Evolutionary conservation across 441 rosid genomes (phyloP).

Genomic region (Geranium incanum): DNA sequence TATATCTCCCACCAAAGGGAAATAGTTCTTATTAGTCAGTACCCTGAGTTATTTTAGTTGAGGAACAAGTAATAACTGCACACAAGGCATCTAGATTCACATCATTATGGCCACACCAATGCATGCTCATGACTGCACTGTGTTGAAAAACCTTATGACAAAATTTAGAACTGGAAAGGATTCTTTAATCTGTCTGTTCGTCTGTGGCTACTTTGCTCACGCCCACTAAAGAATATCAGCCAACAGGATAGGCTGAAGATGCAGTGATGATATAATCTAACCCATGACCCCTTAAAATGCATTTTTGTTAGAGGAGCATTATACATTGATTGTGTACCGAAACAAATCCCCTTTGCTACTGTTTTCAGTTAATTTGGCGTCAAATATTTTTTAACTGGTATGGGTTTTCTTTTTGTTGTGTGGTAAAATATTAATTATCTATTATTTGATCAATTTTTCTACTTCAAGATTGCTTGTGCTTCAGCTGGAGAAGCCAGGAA

Average conservation of each 20-base stretch:
- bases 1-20: neutral
- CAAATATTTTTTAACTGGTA: neutral
- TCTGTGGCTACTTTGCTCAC: neutral
- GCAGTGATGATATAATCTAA: neutral
- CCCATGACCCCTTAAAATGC: neutral
- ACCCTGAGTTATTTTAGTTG: neutral
- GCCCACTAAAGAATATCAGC: neutral
- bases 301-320: neutral
- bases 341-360: neutral
- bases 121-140: neutral
- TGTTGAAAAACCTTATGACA: neutral
- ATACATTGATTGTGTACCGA: neutral
- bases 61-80: neutral
- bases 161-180: neutral
- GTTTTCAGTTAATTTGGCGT: neutral
- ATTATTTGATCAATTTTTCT: constrained; percentile 16
- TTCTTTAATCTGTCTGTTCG: neutral
- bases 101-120: neutral
- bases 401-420: constrained; percentile 1
- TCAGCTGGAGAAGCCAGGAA: constrained; percentile 77
- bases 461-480: constrained; percentile 80
- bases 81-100: neutral
- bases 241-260: constrained; percentile 6
- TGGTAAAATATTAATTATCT: constrained; percentile 11
- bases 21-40: neutral